These are phyloP conservation scores for Apiotrichum gracile DNA, from an alignment of 1,284 basidiomycete genomes.

Conservation along the genomic window DNA sequence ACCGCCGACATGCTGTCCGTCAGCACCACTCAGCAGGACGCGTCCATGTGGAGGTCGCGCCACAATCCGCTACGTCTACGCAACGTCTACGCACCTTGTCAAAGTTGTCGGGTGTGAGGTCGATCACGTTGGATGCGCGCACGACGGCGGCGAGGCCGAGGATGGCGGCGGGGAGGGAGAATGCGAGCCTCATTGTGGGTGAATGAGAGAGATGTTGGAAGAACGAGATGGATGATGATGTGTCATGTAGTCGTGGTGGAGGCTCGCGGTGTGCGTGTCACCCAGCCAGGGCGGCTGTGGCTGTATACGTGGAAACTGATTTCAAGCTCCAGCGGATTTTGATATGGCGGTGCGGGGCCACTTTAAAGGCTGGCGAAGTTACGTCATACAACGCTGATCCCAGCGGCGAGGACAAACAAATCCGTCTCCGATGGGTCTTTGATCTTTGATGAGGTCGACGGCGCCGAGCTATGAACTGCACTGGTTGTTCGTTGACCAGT, in stretches of 20 bases:
- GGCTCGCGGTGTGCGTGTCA: background rate
- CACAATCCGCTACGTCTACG: background rate
- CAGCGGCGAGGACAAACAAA: too few species aligned
- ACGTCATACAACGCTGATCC: too few species aligned
- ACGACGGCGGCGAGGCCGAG: constrained; percentile 54
- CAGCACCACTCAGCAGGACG: background rate
- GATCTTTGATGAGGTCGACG: too few species aligned
- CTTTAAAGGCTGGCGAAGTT: too few species aligned
- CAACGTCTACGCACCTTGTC: constrained; percentile 51
- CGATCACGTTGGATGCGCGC: constrained; percentile 66
- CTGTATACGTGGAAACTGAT: too few species aligned
- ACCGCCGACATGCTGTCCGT: constrained; percentile 54
- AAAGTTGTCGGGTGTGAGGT: constrained; percentile 70
- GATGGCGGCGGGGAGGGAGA: constrained; percentile 56
- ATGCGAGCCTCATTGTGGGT: constrained; percentile 55
- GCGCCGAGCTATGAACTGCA: too few species aligned
- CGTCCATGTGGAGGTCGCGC: background rate
- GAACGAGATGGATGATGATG: background rate
- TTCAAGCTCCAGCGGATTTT: too few species aligned
- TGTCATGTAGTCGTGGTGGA: background rate
- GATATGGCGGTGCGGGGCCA: too few species aligned
- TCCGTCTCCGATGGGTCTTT: too few species aligned
- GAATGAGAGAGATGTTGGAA: background rate
- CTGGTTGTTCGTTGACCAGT: too few species aligned
- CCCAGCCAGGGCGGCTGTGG: too few species aligned